Evolutionary conservation across 106 monocot species (phyloP).

Genomic region (Chionographis japonica): DNA sequence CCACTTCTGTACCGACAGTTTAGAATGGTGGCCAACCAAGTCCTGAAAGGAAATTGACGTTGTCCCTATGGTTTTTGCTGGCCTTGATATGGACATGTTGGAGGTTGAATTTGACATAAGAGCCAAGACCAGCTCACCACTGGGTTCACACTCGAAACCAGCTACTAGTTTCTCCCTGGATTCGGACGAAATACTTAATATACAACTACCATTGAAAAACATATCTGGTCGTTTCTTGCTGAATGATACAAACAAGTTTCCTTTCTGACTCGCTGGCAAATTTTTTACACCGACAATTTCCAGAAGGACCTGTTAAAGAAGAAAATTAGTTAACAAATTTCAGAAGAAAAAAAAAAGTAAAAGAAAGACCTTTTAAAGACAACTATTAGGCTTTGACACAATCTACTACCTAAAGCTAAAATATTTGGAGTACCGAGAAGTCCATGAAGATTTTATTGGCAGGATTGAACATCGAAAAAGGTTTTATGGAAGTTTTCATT

Average conservation of each 20-base stretch:
- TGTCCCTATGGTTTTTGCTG: constrained; percentile 54
- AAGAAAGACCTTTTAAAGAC: neutral
- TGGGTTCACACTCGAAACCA: constrained; percentile 76
- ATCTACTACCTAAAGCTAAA: too few relatives aligned
- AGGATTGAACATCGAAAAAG: too few relatives aligned
- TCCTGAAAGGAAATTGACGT: constrained; percentile 60
- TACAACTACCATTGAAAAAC: constrained; percentile 46
- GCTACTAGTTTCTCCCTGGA: constrained; percentile 37
- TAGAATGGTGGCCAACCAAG: constrained; percentile 39
- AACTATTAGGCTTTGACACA: neutral
- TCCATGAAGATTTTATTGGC: too few relatives aligned
- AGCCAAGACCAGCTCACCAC: constrained; percentile 53
- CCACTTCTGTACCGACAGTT: constrained; percentile 64
- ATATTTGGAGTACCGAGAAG: too few relatives aligned
- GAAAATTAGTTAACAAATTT: neutral
- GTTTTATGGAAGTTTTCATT: too few relatives aligned
- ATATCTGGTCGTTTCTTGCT: constrained; percentile 61
- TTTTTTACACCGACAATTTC: constrained; percentile 60
- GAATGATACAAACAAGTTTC: constrained; percentile 51
- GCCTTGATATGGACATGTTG: constrained; percentile 3
- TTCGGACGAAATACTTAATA: constrained; percentile 51
- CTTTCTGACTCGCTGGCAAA: constrained; percentile 28
- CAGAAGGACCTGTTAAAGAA: constrained; percentile 52
- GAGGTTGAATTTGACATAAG: constrained; percentile 34
- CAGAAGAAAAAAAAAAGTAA: neutral